Evolutionary conservation across 176 grass and related monocot species (phyloP).

Genomic region (Musa troglodytarum): DNA sequence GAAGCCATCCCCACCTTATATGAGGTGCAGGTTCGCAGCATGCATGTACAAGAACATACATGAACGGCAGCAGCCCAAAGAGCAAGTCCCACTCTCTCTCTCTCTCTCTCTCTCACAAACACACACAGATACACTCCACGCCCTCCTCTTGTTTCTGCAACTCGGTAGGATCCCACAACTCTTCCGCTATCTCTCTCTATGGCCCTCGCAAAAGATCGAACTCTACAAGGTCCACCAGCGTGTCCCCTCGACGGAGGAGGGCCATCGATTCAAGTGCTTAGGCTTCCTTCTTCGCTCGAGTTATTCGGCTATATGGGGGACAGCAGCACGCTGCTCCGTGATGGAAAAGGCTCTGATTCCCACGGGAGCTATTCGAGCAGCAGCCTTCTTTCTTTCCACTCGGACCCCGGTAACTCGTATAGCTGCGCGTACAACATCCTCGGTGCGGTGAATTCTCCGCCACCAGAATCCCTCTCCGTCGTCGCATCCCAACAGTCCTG

Average conservation of each 20-base stretch:
- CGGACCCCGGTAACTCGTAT: constrained; percentile 22
- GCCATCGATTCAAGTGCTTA: constrained; percentile 10
- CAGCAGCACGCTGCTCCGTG: constrained; percentile 2
- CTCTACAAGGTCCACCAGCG: neutral
- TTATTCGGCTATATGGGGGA: no score
- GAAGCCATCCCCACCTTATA: no score
- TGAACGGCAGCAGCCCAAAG: neutral
- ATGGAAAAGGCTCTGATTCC: constrained; percentile 28
- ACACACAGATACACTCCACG: neutral
- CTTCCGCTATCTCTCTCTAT: constrained; percentile 5
- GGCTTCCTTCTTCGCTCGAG: constrained; percentile 38
- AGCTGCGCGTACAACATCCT: neutral
- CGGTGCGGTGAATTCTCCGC: constrained; percentile 2
- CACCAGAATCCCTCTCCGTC: constrained; percentile 25
- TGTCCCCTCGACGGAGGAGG: constrained; percentile 21
- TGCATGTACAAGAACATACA: neutral
- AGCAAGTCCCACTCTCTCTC: neutral
- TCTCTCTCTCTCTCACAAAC: no score
- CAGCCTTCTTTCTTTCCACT: constrained; percentile 27
- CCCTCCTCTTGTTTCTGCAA: no score
- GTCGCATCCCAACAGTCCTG: constrained; percentile 15
- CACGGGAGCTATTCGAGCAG: constrained; percentile 20
- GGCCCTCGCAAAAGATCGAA: constrained; percentile 49
- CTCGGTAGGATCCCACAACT: no score
- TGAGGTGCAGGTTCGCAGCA: no score